phyloP scores from a whole-genome alignment of 1,139 yeast species.

The Scheffersomyces quercinus region DNA sequence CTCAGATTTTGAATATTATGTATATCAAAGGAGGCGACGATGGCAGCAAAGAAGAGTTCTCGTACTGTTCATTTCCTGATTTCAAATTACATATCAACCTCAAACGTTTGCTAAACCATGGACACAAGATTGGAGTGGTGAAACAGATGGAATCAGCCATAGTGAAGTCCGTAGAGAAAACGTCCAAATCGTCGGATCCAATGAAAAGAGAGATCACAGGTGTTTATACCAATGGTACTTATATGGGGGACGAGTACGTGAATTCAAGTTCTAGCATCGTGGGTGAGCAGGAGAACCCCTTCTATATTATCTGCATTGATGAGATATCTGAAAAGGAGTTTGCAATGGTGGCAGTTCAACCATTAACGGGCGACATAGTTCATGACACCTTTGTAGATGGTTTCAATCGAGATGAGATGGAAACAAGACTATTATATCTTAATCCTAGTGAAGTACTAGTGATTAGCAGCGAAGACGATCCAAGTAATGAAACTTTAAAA shows the following conservation, averaged over 20 bases:
- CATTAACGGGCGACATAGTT: constrained; percentile 75
- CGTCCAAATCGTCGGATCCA: constrained; percentile 44
- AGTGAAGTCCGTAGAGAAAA: constrained; percentile 51
- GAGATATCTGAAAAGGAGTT: constrained; percentile 20
- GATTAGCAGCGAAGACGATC: constrained; percentile 29
- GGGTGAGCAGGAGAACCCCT: constrained; percentile 22
- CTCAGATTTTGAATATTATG: constrained; percentile 68
- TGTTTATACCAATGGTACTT: constrained; percentile 83
- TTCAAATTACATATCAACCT: constrained; percentile 71
- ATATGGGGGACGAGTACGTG: constrained; percentile 59
- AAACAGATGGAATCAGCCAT: constrained; percentile 85
- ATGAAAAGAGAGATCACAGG: constrained; percentile 71
- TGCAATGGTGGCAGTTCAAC: constrained; percentile 68
- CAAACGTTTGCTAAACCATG: constrained; percentile 61
- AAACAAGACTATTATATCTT: constrained; percentile 70
- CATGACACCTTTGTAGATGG: constrained; percentile 68
- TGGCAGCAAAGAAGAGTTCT: constrained; percentile 55
- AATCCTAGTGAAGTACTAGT: constrained; percentile 73
- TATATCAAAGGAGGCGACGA: constrained; percentile 64
- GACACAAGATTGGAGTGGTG: constrained; percentile 81
- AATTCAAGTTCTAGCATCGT: constrained; percentile 12
- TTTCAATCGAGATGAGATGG: constrained; percentile 56
- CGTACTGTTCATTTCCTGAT: constrained; percentile 85
- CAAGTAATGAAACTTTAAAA: constrained; percentile 30
- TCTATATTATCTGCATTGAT: constrained; percentile 33